These are phyloP conservation scores for Jamesozyma spencerorum DNA, from an alignment of 805 yeast genomes.

Conservation along the genomic window DNA sequence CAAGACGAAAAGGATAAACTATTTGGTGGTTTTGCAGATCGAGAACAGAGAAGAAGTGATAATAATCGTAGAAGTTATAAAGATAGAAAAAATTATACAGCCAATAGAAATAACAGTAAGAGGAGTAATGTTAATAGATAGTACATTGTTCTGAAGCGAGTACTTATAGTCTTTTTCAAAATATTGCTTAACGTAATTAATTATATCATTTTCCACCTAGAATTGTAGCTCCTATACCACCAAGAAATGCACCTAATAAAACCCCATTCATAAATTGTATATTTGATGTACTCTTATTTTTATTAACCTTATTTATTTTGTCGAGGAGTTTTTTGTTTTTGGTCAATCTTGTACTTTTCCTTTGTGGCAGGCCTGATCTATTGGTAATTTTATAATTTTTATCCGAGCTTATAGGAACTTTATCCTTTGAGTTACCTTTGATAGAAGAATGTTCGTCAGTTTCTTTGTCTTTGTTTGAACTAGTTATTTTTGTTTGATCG, in stretches of 20 bases:
- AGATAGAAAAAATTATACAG: slow-evolving; percentile 1
- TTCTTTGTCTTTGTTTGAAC: too few species aligned
- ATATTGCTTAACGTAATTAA: neutral
- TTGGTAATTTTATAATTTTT: too few species aligned
- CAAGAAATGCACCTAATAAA: slow-evolving; percentile 2
- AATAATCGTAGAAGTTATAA: slow-evolving; percentile 7
- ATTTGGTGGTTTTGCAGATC: slow-evolving; percentile 17
- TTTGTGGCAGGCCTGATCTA: neutral
- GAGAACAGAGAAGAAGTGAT: slow-evolving; percentile 6
- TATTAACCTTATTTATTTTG: slow-evolving; percentile 2
- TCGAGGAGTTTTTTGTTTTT: slow-evolving; percentile 12
- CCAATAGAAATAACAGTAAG: slow-evolving; percentile 2
- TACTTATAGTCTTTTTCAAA: too few species aligned
- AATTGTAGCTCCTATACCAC: slow-evolving; percentile 1
- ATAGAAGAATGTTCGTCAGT: too few species aligned
- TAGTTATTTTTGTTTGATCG: too few species aligned
- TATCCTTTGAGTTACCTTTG: too few species aligned
- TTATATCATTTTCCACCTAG: neutral
- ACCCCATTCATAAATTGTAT: slow-evolving; percentile 2
- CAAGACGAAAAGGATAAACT: slow-evolving; percentile 25
- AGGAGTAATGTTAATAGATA: slow-evolving; percentile 1
- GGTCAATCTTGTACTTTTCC: neutral
- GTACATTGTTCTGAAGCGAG: too few species aligned
- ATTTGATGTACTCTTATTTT: slow-evolving; percentile 4
- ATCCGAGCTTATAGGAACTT: too few species aligned